A percentile compares a stretch with the other conserved stretches of the same genome.
phyloP scores from a whole-genome alignment of 805 yeast genomes.

The Candida ascalaphidarum region DNA sequence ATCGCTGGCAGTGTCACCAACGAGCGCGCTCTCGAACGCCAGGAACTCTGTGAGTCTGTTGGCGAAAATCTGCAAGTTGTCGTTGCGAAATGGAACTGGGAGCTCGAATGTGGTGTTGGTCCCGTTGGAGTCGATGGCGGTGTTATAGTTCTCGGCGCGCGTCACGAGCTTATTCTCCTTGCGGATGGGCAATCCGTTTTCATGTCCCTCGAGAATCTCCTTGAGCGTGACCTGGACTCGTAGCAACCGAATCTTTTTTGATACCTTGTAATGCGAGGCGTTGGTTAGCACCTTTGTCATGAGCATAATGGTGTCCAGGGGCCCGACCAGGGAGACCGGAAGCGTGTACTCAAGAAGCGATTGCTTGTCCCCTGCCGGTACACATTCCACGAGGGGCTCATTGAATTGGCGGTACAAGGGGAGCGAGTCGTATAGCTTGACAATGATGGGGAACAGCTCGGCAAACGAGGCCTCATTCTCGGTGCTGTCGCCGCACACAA shows the following conservation, averaged over 20 bases:
- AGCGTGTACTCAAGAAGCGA: constrained; percentile 37
- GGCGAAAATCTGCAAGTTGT: constrained; percentile 19
- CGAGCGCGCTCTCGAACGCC: neutral
- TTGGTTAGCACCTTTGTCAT: constrained; percentile 34
- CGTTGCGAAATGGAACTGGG: constrained; percentile 26
- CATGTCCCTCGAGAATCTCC: constrained; percentile 47
- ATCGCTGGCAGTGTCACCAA: constrained; percentile 4
- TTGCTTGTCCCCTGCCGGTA: constrained; percentile 40
- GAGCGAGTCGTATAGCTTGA: constrained; percentile 48
- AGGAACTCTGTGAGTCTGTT: neutral
- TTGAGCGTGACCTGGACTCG: constrained; percentile 37
- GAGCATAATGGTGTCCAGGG: constrained; percentile 39
- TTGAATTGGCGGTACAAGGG: constrained; percentile 49
- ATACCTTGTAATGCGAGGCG: constrained; percentile 18
- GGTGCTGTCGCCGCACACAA: constrained; percentile 20
- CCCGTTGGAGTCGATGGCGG: constrained; percentile 15
- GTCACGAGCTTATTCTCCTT: constrained; percentile 35
- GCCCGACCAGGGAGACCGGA: constrained; percentile 51
- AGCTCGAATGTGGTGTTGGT: constrained; percentile 14
- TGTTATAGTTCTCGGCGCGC: constrained; percentile 17
- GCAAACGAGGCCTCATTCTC: constrained; percentile 21
- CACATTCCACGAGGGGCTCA: constrained; percentile 39
- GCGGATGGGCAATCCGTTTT: constrained; percentile 40
- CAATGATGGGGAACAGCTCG: constrained; percentile 40
- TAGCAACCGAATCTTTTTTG: constrained; percentile 27